Conservation (phyloP, 2,329 filamentous ascomycete species). For the Cryphonectria carpinicola region DNA sequence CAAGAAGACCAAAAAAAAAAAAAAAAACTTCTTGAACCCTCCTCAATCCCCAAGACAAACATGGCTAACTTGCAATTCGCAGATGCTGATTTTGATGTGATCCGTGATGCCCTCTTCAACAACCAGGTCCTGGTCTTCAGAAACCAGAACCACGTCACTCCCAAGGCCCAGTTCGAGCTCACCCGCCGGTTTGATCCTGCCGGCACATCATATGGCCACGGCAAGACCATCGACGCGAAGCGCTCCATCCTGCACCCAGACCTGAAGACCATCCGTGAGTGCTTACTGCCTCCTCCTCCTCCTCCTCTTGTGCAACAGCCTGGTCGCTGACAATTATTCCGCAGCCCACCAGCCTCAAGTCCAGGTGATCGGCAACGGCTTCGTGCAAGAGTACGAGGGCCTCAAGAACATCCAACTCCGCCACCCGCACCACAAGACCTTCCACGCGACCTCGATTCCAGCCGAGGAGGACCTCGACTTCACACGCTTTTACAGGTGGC, state of each 20-base stretch:
- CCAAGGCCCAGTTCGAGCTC: conserved; percentile 73
- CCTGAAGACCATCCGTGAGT: conserved; percentile 69
- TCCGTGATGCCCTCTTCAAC: conserved; percentile 68
- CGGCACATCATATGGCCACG: conserved; percentile 71
- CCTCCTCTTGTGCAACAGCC: background rate
- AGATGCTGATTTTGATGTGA: conserved; percentile 67
- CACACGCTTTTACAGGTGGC: conserved; percentile 74
- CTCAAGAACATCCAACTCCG: conserved; percentile 68
- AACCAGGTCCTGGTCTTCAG: conserved; percentile 75
- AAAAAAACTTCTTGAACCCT: background rate
- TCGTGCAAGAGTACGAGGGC: conserved; percentile 71
- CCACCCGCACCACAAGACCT: conserved; percentile 78
- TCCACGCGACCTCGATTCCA: conserved; percentile 69
- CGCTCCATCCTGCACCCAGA: conserved; percentile 75
- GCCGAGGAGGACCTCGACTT: conserved; percentile 49
- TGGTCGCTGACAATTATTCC: background rate
- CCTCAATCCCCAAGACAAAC: background rate
- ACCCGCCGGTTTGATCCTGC: conserved; percentile 74
- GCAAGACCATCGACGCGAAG: conserved; percentile 70
- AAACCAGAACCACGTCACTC: conserved; percentile 64
- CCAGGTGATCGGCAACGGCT: conserved; percentile 79
- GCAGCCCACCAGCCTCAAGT: conserved; percentile 73
- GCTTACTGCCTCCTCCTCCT: no score
- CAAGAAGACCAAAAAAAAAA: background rate
- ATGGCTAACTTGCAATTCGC: conserved; percentile 2